These are phyloP conservation scores for Populus deltoides DNA, from an alignment of 345 rosid species.

Conservation along the genomic window DNA sequence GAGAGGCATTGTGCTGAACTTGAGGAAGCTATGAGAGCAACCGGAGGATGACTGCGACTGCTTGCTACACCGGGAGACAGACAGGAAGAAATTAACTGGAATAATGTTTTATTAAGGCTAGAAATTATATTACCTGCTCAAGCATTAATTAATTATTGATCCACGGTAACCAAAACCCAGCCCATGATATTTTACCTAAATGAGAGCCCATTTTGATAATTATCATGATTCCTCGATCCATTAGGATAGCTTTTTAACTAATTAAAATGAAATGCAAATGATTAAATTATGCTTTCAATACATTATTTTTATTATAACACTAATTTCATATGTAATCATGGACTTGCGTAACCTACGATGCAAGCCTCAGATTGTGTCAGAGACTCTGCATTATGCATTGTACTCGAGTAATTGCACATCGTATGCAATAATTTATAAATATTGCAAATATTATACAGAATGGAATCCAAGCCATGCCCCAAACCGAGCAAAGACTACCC, in stretches of 20 bases:
- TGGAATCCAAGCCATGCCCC: too few relatives aligned
- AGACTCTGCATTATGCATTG: too few relatives aligned
- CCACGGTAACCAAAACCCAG: background rate
- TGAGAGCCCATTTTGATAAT: background rate
- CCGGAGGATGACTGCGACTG: background rate
- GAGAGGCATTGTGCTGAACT: conserved; percentile 5
- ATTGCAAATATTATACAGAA: too few relatives aligned
- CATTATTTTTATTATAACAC: background rate
- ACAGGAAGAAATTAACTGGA: background rate
- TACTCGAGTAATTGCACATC: too few relatives aligned
- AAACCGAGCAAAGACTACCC: too few relatives aligned
- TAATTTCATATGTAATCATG: too few relatives aligned
- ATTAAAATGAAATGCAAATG: background rate
- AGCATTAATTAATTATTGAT: background rate
- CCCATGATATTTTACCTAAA: background rate
- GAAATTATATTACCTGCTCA: background rate
- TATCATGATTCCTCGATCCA: background rate
- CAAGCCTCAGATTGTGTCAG: too few relatives aligned
- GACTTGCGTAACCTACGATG: too few relatives aligned
- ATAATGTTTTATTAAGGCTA: background rate
- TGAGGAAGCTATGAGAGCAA: conserved; percentile 10
- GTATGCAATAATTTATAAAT: too few relatives aligned
- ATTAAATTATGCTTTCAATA: background rate
- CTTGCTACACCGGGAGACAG: background rate
- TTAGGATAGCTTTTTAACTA: background rate